Base-by-base conservation (phyloP, 75 land plant species). In the Selaginella tamariscina region DNA sequence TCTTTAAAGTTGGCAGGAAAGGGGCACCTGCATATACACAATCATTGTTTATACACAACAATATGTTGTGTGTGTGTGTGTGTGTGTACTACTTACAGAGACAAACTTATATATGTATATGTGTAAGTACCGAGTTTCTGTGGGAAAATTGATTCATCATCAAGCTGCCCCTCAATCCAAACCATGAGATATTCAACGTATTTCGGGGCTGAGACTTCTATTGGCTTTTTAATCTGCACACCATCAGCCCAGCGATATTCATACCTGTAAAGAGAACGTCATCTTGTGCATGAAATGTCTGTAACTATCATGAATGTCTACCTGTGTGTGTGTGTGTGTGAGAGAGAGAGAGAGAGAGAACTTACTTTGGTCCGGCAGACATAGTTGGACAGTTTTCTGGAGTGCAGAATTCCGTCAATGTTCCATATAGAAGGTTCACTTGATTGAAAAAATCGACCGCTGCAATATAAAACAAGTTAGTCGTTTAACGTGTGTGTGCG, bases 221-320 rank as follows among this genome's bases (percentile, higher is more conserved):
- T 80, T 0, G 94, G 94, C 67, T 86, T 86, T 72, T 82, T 89
- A 15, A 89, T 81, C 18, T 75, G 74, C 9, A 89, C 86, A 24
- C 94, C 94, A 82, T 89, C 94, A 63, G 94, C 94, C 94, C 94
- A 89, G 71, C 89, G 80, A 74, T 89, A 89, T 73, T 89, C 94
- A 67, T 81, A 89, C 69, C 94, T 89, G 78, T 24, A 29, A 21
- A 30, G 11, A 5, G 5, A 39, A 39, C 5, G 49, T n/a, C n/a
- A n/a, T n/a, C n/a, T n/a, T n/a, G n/a, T n/a, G n/a, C n/a, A n/a
- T n/a, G n/a, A n/a, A n/a, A n/a, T n/a, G n/a, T n/a, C n/a, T n/a
- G n/a, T n/a, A n/a, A n/a, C n/a, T n/a, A n/a, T n/a, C n/a, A n/a
- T n/a, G n/a, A n/a, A n/a, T n/a, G n/a, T n/a, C n/a, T n/a, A n/a